Conservation (phyloP, 345 rosid species). For the Populus davidiana region DNA sequence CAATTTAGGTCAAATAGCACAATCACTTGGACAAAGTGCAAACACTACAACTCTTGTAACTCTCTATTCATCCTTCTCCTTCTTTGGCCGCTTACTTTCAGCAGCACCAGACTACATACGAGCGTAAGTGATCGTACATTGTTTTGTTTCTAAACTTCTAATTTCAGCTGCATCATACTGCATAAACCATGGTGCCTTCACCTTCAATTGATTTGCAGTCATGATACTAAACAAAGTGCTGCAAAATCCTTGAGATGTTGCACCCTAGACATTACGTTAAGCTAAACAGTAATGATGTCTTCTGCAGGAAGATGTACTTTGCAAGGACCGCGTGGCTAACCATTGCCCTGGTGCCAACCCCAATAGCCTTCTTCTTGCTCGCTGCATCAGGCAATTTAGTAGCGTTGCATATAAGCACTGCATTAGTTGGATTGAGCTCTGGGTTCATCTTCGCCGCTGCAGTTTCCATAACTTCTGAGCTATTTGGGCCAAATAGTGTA, state of each 20-base stretch:
- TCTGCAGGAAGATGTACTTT: constrained; percentile 71
- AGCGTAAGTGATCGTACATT: constrained; percentile 42
- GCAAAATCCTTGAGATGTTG: neutral
- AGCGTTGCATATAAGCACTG: constrained; percentile 59
- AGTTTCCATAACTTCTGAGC: constrained; percentile 86
- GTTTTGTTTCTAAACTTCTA: neutral
- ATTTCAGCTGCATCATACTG: neutral
- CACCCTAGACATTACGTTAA: neutral
- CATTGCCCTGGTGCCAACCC: constrained; percentile 76
- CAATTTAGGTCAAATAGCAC: constrained; percentile 91
- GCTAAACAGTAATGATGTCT: neutral
- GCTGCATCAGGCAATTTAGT: constrained; percentile 44
- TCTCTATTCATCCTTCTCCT: constrained; percentile 86
- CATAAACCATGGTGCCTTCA: neutral
- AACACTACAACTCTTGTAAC: constrained; percentile 67
- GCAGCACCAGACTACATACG: constrained; percentile 88
- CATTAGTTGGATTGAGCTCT: constrained; percentile 75
- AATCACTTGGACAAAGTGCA: constrained; percentile 65
- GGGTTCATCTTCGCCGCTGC: constrained; percentile 97
- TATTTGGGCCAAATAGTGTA: constrained; percentile 84
- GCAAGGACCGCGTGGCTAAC: constrained; percentile 95
- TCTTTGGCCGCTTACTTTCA: constrained; percentile 91
- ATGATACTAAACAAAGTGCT: neutral
- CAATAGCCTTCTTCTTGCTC: constrained; percentile 71
- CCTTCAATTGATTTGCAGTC: neutral